Base-by-base conservation (phyloP, 2,329 filamentous ascomycete genomes). In the Plectosphaerella cucumerina region DNA sequence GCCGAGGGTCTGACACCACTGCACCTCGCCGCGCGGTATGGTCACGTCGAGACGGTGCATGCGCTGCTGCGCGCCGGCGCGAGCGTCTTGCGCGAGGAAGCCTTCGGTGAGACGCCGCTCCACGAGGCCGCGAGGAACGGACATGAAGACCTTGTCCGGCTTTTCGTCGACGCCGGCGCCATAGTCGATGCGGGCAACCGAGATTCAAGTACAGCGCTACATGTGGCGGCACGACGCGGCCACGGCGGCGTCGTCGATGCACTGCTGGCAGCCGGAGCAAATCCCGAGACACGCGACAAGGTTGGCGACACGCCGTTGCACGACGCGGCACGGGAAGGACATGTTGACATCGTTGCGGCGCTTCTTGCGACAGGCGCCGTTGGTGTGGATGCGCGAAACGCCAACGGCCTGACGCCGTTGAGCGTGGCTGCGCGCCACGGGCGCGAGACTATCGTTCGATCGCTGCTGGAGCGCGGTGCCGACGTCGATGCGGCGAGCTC, bases 391-490 rank as follows among this genome's bases (percentile, higher is more conserved):
- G 54, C 56, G 26, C 54, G 47, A 34, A 53, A 56, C 31, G 44
- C 48, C 2, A 48, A 57, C 45, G 54, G 56, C 23, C 49, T 51
- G 0, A 59, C 57, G 14, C 53, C 58, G 11, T 47, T 60, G 6
- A 55, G 43, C 4, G 53, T 55, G 6, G 58, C 57, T 14, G 54
- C 53, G 1, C 18, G 48, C 11, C 52, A 56, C 11, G 56, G 58
- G 1, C 50, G 56, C 18, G 57, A 59, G 31, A 51, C 53, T 11
- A 51, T 58, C 15, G 57, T 57, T 17, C 23, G 54, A 23, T 50
- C 51, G 44, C 47, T 59, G 34, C 51, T 59, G 5, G 55, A 59
- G 22, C 54, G 51, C 21, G 58, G 56, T 2, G 58, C 58, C 17
- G 53, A 56, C 11, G 48, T 58, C 10, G 57, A 59, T 5, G 45